Percentiles rank a stretch among this genome's conserved stretches.
phyloP scores from a whole-genome alignment of 2,329 filamentous ascomycete genomes.

The Tolypocladium endophyticum region DNA sequence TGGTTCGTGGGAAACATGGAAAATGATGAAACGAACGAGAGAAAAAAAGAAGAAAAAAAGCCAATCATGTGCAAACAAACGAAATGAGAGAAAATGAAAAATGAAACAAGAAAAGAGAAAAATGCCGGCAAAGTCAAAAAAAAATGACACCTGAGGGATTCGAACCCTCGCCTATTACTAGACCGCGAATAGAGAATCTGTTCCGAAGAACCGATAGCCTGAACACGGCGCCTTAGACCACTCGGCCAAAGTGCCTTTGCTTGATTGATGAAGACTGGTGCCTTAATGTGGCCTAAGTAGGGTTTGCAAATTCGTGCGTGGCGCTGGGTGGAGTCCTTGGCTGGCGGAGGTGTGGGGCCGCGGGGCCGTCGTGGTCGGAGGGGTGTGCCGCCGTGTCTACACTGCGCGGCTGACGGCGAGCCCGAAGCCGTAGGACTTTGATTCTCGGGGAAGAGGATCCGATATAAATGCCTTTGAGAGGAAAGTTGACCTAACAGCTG shows the following conservation, averaged over 20 bases:
- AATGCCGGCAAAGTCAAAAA: not conserved
- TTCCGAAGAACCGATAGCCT: constrained; percentile 2
- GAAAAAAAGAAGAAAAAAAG: not conserved
- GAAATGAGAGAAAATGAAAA: not conserved
- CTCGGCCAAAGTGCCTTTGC: constrained; percentile 15
- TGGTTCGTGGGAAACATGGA: no score
- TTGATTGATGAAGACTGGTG: not conserved
- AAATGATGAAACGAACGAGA: no score
- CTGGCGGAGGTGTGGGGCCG: not conserved
- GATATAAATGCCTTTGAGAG: no score
- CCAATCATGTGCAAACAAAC: no score
- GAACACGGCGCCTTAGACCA: constrained; percentile 13
- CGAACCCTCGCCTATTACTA: constrained; percentile 20
- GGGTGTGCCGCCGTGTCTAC: not conserved
- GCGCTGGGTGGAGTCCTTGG: not conserved
- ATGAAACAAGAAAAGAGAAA: not conserved
- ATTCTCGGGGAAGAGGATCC: no score
- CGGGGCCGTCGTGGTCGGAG: not conserved
- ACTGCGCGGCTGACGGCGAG: no score
- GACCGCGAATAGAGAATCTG: constrained; percentile 10
- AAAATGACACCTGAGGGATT: constrained; percentile 19
- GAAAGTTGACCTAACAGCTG: no score
- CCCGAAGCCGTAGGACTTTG: no score
- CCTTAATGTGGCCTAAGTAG: not conserved
- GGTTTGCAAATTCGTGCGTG: not conserved